Evolutionary conservation across 2,329 filamentous ascomycete genomes (phyloP), one percentile per base, ranked within the genome.

Genomic region (Aureobasidium pullulans): DNA sequence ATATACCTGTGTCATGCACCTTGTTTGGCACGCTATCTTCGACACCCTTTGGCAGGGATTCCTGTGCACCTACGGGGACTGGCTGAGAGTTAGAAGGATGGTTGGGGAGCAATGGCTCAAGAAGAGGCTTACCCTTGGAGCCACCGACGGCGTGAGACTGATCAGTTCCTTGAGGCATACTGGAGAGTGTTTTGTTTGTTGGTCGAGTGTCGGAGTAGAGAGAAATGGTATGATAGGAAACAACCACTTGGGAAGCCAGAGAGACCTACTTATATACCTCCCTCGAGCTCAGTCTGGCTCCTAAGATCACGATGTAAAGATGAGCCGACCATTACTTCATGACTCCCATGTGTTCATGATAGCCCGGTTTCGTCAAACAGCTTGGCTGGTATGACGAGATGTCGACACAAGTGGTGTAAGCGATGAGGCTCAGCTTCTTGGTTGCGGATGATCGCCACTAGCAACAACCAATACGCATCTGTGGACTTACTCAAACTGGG

Each of bases 131-230:
- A 59, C 57, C 57, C 47, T 60, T 43, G 47, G 57, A 60, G 40
- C 16, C 57, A 19, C 57, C 57, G 48, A 34, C 16, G 19, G 57
- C 40, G 57, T 60, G 57, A 44, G 57, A 60, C 28, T 60, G 57
- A 40, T 52, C 39, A 29, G 40, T 60, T 42, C 57, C 57, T 28
- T 31, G 29, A 57, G 57, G 36, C 57, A n/a, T n/a, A n/a, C n/a
- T n/a, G n/a, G n/a, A n/a, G n/a, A 39, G 37, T 37, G 53, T 6
- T 39, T n/a, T 29, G 32, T 47, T 9, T 13, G n/a, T 54, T 1
- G 32, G 15, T 34, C 46, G 37, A 34, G 42, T 42, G 23, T 6
- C 46, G 31, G 44, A 46, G 31, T 6, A 13, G 13, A 13, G 13
- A 36, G 39, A 44, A 28, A 16, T 56, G 28, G 52, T 44, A 34